phyloP scores from a whole-genome alignment of 2,329 filamentous ascomycete genomes.

The Alternaria hordeiaustralica region DNA sequence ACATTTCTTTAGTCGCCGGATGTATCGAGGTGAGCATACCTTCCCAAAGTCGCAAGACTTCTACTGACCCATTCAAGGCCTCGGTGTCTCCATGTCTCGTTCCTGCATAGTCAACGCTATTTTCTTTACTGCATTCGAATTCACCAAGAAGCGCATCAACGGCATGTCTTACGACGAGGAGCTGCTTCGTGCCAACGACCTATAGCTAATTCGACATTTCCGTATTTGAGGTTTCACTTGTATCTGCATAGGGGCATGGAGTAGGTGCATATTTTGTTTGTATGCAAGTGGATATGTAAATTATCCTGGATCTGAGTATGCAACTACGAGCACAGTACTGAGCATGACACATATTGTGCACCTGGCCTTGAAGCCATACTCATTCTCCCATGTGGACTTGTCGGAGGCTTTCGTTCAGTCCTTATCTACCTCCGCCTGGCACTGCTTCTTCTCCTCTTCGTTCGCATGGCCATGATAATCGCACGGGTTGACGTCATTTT shows the following conservation, averaged over 20 bases:
- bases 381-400: not conserved
- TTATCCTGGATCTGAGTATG: conserved; percentile 13
- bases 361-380: not conserved
- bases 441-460: not conserved
- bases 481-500: not conserved
- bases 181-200: conserved; percentile 36
- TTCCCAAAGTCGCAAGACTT: not conserved
- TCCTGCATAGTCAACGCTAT: conserved; percentile 86
- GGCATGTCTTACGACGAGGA: conserved; percentile 47
- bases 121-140: conserved; percentile 88
- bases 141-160: conserved; percentile 70
- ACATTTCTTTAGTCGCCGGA: conserved; percentile 75
- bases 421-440: not conserved
- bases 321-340: conserved; percentile 19
- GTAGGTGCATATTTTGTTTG: conserved; percentile 17
- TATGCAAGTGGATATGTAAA: conserved; percentile 13
- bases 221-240: not conserved
- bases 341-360: conserved; percentile 7
- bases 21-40: conserved; percentile 71
- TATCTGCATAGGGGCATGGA: conserved; percentile 34
- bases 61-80: conserved; percentile 43
- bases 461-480: conserved; percentile 11
- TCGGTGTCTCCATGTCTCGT: conserved; percentile 82
- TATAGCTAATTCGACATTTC: conserved; percentile 14
- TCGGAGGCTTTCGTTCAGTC: not conserved